Evolutionary conservation across 225 moss, liverwort and hornwort genomes (phyloP).

Genomic region (Neckera pumila): DNA sequence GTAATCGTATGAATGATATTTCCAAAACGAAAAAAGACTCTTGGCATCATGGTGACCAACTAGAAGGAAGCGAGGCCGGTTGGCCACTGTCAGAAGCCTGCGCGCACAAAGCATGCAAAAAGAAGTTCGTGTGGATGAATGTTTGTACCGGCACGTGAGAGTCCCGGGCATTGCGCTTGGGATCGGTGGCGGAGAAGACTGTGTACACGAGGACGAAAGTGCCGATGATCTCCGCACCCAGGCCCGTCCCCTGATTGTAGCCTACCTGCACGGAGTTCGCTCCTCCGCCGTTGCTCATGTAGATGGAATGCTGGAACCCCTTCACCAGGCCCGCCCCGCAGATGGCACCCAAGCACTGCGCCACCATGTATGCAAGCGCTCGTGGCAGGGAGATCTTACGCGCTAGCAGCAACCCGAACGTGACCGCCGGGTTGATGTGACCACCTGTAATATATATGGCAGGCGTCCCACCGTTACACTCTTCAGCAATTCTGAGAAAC

Average conservation of each 20-base stretch:
- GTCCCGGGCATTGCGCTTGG: slow-evolving; percentile 45
- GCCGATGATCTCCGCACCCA: slow-evolving; percentile 35
- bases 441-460: neutral
- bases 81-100: neutral
- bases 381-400: slow-evolving; percentile 34
- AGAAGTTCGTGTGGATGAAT: neutral
- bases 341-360: slow-evolving; percentile 40
- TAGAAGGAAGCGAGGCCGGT: neutral
- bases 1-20: neutral
- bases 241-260: slow-evolving; percentile 9
- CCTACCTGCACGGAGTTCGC: slow-evolving; percentile 3
- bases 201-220: slow-evolving; percentile 36
- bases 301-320: slow-evolving; percentile 22
- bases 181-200: slow-evolving; percentile 46
- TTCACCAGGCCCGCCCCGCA: slow-evolving; percentile 44
- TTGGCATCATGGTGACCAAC: neutral
- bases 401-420: slow-evolving; percentile 29
- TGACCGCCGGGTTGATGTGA: slow-evolving; percentile 39
- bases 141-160: slow-evolving; percentile 31
- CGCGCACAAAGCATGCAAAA: neutral
- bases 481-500: neutral
- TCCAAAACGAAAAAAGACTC: neutral
- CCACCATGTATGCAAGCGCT: slow-evolving; percentile 31
- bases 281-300: slow-evolving; percentile 5
- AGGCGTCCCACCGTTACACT: neutral